Percentiles rank a stretch among this genome's conserved stretches.
Evolutionary conservation across 208 protist species (phyloP).

Genomic region (Wallacemonas collosoma): DNA sequence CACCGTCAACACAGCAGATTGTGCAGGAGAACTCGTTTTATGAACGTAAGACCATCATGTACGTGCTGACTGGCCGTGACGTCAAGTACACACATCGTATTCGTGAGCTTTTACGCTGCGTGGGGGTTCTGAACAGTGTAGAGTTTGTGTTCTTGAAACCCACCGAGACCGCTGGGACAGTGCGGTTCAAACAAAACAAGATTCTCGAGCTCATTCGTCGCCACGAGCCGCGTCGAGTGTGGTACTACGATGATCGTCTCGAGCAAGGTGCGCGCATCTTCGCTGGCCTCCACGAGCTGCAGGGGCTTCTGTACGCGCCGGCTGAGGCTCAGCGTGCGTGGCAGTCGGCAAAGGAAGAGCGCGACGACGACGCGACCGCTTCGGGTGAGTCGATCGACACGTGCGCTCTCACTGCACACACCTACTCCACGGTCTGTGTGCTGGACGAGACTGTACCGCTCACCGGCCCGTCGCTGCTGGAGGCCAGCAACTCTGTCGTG

Average conservation of each 20-base stretch:
- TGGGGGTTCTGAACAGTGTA: constrained; percentile 42
- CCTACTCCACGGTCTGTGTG: constrained; percentile 2
- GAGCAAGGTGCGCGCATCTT: constrained; percentile 62
- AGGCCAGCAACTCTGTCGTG: not conserved
- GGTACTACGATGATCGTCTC: constrained; percentile 84
- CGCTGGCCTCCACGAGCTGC: constrained; percentile 53
- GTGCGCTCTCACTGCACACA: not conserved
- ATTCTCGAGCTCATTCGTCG: constrained; percentile 54
- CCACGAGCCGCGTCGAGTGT: constrained; percentile 48
- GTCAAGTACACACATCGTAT: constrained; percentile 64
- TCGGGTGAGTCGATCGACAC: not conserved
- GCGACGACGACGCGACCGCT: not conserved
- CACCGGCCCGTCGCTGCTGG: not conserved
- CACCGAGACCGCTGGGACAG: constrained; percentile 63
- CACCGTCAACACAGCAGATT: not conserved
- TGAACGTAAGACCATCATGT: constrained; percentile 33
- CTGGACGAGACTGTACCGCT: not conserved
- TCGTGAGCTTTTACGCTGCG: constrained; percentile 52
- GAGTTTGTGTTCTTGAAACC: constrained; percentile 70
- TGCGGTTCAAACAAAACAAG: constrained; percentile 70
- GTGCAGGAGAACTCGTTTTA: not conserved
- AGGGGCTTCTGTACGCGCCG: constrained; percentile 30
- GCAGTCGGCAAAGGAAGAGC: not conserved
- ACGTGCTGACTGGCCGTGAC: constrained; percentile 74
- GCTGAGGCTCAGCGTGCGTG: constrained; percentile 4